phyloP scores from a whole-genome alignment of 2,329 filamentous ascomycete species.

The Helotiales sp. region DNA sequence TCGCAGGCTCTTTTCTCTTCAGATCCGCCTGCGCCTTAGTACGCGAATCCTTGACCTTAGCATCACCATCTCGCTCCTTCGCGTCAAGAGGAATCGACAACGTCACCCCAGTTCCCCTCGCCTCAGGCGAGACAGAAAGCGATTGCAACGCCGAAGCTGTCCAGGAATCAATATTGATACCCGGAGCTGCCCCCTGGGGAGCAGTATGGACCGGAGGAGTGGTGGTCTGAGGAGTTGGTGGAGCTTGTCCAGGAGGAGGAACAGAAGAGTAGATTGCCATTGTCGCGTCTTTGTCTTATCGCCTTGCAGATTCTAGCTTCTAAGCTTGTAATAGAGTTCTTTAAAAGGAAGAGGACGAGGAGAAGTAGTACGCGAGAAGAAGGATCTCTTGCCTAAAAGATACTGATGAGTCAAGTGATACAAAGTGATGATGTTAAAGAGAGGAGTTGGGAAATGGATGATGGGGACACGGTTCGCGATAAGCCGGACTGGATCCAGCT shows the following conservation, averaged over 20 bases:
- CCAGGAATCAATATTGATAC: conserved; percentile 67
- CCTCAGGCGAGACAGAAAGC: conserved; percentile 53
- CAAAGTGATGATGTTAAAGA: too few relatives aligned
- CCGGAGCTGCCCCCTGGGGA: neutral
- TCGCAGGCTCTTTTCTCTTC: conserved; percentile 38
- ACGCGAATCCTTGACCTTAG: neutral
- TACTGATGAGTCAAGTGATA: too few relatives aligned
- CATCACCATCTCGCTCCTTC: conserved; percentile 16
- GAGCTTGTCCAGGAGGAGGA: conserved; percentile 46
- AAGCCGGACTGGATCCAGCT: conserved; percentile 8
- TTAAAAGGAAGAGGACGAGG: neutral
- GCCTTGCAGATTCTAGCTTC: neutral
- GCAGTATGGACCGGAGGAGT: conserved; percentile 25
- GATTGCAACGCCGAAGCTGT: conserved; percentile 58
- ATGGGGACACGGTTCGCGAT: conserved; percentile 12
- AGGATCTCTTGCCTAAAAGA: conserved; percentile 7
- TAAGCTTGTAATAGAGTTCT: too few relatives aligned
- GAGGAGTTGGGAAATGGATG: neutral
- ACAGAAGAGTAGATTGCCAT: conserved; percentile 57
- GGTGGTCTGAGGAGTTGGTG: conserved; percentile 26
- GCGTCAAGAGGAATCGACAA: conserved; percentile 75
- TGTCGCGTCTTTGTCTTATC: conserved; percentile 19
- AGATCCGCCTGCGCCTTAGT: conserved; percentile 23
- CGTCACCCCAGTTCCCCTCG: conserved; percentile 60
- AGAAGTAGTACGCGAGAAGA: neutral